Conservation (phyloP, 306 rosid genomes). For the Glycine tomentella region DNA sequence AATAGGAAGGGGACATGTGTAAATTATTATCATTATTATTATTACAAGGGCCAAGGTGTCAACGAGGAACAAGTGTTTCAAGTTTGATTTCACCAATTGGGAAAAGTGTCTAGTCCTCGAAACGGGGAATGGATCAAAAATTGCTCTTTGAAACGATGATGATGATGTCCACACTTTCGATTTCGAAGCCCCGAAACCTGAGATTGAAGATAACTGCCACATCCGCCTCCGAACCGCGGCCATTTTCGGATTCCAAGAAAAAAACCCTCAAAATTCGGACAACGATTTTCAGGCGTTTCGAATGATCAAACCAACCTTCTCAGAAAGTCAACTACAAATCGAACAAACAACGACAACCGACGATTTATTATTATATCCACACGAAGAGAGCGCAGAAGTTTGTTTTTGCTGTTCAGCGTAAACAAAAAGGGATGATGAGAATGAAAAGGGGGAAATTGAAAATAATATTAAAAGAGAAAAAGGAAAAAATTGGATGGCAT, state of each 20-base stretch:
- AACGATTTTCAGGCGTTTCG: neutral
- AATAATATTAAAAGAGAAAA: no score
- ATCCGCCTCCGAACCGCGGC: slow-evolving; percentile 16
- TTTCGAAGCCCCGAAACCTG: slow-evolving; percentile 47
- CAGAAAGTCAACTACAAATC: slow-evolving; percentile 25
- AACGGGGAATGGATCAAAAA: slow-evolving; percentile 44
- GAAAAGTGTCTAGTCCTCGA: slow-evolving; percentile 52
- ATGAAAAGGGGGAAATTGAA: neutral
- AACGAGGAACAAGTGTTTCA: slow-evolving; percentile 77
- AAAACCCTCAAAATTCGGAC: neutral
- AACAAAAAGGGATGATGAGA: slow-evolving; percentile 4
- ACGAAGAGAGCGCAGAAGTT: neutral
- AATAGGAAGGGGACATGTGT: no score
- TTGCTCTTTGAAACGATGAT: slow-evolving; percentile 35
- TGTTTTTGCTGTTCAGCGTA: slow-evolving; percentile 5
- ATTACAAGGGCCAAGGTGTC: slow-evolving; percentile 90
- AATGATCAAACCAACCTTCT: neutral
- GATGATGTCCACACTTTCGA: slow-evolving; percentile 36
- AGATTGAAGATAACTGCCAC: neutral
- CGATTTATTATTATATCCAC: neutral
- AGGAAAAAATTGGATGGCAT: neutral
- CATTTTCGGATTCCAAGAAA: neutral
- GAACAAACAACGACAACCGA: neutral
- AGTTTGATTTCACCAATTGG: slow-evolving; percentile 68
- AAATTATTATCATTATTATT: slow-evolving; percentile 34